phyloP scores from a whole-genome alignment of 768 basidiomycete species.

The Udeniomyces megalosporus region DNA sequence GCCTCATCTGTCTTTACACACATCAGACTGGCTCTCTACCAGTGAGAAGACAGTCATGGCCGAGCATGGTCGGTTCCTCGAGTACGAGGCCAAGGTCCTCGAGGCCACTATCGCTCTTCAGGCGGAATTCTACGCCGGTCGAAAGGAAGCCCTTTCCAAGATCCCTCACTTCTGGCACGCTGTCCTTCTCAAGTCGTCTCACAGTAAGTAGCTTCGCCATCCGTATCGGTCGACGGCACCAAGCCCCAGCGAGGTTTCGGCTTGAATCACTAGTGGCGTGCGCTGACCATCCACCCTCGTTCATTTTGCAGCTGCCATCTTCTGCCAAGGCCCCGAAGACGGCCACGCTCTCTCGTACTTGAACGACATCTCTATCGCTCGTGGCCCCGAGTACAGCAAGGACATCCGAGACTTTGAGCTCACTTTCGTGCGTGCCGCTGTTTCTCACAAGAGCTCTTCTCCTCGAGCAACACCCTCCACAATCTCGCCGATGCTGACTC shows the following conservation, averaged over 20 bases:
- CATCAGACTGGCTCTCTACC: conserved; percentile 3
- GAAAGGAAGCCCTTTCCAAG: not conserved
- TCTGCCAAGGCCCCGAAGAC: not conserved
- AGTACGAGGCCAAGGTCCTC: not conserved
- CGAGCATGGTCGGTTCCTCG: not conserved
- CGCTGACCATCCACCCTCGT: not conserved
- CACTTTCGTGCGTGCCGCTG: conserved; percentile 5
- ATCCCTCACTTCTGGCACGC: conserved; percentile 14
- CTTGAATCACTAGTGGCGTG: not conserved
- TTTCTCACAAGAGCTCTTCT: not conserved
- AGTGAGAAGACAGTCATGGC: not conserved
- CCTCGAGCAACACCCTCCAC: too few relatives aligned
- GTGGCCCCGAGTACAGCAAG: conserved; percentile 7
- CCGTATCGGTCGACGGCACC: too few relatives aligned
- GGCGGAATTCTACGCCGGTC: not conserved
- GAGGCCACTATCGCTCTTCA: not conserved
- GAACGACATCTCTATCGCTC: conserved; percentile 4
- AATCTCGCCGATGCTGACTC: too few relatives aligned
- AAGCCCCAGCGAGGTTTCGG: too few relatives aligned
- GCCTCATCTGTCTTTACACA: too few relatives aligned
- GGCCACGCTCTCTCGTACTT: conserved; percentile 13
- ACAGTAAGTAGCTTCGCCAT: not conserved
- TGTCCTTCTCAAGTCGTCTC: conserved; percentile 3
- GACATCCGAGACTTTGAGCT: conserved; percentile 1
- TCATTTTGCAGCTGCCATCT: not conserved